Base-by-base conservation (phyloP, 2,329 filamentous ascomycete species). In the Amphichorda felina region DNA sequence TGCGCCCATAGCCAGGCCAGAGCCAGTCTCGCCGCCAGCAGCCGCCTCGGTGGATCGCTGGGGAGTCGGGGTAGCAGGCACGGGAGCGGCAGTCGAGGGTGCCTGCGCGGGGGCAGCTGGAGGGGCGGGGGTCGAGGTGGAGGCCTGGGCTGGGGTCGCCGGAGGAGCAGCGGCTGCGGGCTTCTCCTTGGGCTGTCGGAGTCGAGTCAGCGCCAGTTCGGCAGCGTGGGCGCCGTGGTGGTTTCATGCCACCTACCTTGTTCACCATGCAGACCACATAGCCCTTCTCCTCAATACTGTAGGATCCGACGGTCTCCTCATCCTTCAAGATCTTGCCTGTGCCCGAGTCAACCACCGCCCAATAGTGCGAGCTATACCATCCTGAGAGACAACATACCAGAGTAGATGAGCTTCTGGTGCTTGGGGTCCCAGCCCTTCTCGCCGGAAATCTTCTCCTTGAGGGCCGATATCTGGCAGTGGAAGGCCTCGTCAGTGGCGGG, bases 251-350 rank as follows among this genome's bases (percentile, higher is more conserved):
- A 43, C 60, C 43, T 66, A 94, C 88, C 83, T 96, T 96, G 56
- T 85, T 86, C 50, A 94, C 80, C 79, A 98, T 94, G 67, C 91
- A 98, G 41, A 98, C 91, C 51, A 98, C 87, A 59, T 96, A 98
- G 26, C 91, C 91, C 72, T 96, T 98, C 73, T 96, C 91, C 63
- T 98, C 89, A 44, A 98, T 96, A 64, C 86, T 94, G 69, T 96
- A 96, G 28, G 84, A 88, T 60, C 87, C 86, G 49, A 98, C 83
- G 3, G 88, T 94, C 55, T 95, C 91, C 42, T 87, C 86, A 81
- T 98, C 89, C 63, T 95, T 89, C 45, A 98, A 69, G 50, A 98
- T 96, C 70, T 98, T 98, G 66, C 91, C 88, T 95, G 49, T 22
- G n/a, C 17, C 6, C 16, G 15, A 7, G 29, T 31, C 29, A 31